A percentile compares a stretch with the other conserved stretches of the same genome.
Conservation (phyloP, 2,329 filamentous ascomycete genomes). For the Fusarium austroafricanum region DNA sequence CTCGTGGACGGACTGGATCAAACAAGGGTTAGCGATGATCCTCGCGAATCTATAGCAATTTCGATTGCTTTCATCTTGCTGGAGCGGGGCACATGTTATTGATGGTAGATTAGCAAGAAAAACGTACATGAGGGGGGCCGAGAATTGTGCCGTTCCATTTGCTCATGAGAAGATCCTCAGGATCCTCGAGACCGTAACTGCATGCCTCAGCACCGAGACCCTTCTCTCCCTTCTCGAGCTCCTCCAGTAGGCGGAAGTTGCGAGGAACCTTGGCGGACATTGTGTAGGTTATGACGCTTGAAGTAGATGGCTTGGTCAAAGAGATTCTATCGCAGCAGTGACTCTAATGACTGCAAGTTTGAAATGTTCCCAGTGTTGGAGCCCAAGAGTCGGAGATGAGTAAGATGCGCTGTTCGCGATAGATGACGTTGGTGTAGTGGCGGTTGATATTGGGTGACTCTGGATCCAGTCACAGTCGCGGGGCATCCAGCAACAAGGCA, state of each 20-base stretch:
- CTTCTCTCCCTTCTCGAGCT: slow-evolving; percentile 99
- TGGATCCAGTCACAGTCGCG: slow-evolving; percentile 34
- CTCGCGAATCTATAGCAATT: neutral
- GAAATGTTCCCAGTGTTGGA: neutral
- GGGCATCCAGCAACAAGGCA: slow-evolving; percentile 36
- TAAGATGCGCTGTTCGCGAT: slow-evolving; percentile 18
- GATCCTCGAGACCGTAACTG: slow-evolving; percentile 94
- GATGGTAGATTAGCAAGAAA: neutral
- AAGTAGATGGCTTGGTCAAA: slow-evolving; percentile 3
- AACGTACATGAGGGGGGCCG: slow-evolving; percentile 90
- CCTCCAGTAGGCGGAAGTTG: slow-evolving; percentile 96
- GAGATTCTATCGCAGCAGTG: neutral
- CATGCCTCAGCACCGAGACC: slow-evolving; percentile 95
- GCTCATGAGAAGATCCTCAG: slow-evolving; percentile 95
- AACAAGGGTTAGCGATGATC: slow-evolving; percentile 19
- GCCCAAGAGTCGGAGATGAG: slow-evolving; percentile 1
- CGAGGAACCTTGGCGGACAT: slow-evolving; percentile 77
- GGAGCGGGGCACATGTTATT: neutral
- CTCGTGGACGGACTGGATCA: slow-evolving; percentile 85
- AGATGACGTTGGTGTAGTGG: slow-evolving; percentile 37
- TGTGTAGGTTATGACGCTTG: neutral
- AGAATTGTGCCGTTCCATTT: slow-evolving; percentile 99
- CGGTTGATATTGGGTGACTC: slow-evolving; percentile 34
- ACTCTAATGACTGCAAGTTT: neutral
- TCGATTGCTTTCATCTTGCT: neutral